Evolutionary conservation across 1,139 yeast species (phyloP).

Genomic region (Candida dubliniensis): DNA sequence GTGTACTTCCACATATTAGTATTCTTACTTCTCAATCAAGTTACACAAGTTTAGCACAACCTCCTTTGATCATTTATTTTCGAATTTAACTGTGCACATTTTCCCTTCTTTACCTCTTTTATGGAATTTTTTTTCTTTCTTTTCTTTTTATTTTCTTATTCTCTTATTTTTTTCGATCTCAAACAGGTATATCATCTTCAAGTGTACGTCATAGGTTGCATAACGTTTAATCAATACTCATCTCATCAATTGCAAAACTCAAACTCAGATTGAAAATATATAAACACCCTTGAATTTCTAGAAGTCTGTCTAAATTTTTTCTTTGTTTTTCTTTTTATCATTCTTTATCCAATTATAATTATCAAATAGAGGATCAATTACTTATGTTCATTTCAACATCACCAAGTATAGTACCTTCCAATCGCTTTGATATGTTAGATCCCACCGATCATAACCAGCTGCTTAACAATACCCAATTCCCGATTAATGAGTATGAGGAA

Average conservation of each 20-base stretch:
- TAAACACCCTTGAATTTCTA: background rate
- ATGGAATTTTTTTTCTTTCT: background rate
- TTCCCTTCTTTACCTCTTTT: too few relatives aligned
- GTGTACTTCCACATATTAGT: too few relatives aligned
- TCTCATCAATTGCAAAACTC: background rate
- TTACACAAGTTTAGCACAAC: slow-evolving; percentile 8
- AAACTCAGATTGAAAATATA: background rate
- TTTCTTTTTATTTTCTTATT: slow-evolving; percentile 1
- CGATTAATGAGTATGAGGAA: background rate
- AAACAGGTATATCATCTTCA: background rate
- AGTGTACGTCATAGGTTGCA: background rate
- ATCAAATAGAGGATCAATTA: background rate
- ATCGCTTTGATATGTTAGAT: slow-evolving; percentile 24
- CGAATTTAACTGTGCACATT: too few relatives aligned
- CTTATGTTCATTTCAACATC: slow-evolving; percentile 15
- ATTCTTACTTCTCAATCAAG: background rate
- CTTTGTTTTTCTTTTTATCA: background rate
- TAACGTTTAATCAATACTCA: slow-evolving; percentile 1
- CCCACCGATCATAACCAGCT: slow-evolving; percentile 20
- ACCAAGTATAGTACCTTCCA: slow-evolving; percentile 13
- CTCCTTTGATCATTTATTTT: slow-evolving; percentile 10
- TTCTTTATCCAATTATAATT: slow-evolving; percentile 3
- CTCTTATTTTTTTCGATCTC: background rate
- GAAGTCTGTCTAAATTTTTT: background rate
- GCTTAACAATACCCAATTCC: slow-evolving; percentile 15